Evolutionary conservation across 495 filamentous ascomycete species (phyloP).

Genomic region (Penicillium canescens): DNA sequence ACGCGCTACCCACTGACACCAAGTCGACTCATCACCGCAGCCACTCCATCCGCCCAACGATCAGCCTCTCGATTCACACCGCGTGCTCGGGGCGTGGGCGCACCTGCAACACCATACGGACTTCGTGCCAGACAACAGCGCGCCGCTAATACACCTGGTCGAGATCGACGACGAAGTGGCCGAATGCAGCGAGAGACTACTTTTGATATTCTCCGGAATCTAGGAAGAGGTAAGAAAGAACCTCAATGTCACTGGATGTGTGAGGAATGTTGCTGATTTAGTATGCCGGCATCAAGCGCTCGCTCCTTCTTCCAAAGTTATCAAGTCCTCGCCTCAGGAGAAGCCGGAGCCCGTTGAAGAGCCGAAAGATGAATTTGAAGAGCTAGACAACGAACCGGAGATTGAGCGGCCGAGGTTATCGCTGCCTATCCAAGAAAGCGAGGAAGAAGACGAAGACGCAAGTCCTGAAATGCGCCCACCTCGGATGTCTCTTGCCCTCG

Average conservation of each 20-base stretch:
- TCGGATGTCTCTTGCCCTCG: slow-evolving; percentile 58
- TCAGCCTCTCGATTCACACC: slow-evolving; percentile 41
- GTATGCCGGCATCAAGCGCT: slow-evolving; percentile 41
- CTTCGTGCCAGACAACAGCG: slow-evolving; percentile 71
- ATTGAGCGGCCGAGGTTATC: slow-evolving; percentile 66
- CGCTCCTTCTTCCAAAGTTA: slow-evolving; percentile 56
- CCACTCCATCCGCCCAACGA: slow-evolving; percentile 36
- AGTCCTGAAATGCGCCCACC: slow-evolving; percentile 59
- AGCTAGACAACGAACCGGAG: slow-evolving; percentile 65
- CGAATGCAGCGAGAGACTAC: slow-evolving; percentile 74
- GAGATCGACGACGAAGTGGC: slow-evolving; percentile 64
- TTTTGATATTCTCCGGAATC: slow-evolving; percentile 64
- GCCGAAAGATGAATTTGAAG: slow-evolving; percentile 47
- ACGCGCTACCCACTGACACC: slow-evolving; percentile 41
- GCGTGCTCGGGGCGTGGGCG: slow-evolving; percentile 31
- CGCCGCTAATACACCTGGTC: slow-evolving; percentile 72
- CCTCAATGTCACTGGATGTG: no score
- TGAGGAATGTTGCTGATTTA: background rate
- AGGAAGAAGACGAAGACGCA: slow-evolving; percentile 48
- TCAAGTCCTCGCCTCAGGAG: slow-evolving; percentile 59
- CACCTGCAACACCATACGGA: slow-evolving; percentile 70
- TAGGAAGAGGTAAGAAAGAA: slow-evolving; percentile 54
- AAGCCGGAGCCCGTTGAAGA: slow-evolving; percentile 27
- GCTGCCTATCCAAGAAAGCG: slow-evolving; percentile 61
- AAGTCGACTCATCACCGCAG: slow-evolving; percentile 32